A percentile compares a stretch with the other conserved stretches of the same genome.
phyloP scores from a whole-genome alignment of 371 early-diverging fungal species.

The Mucor saturninus region DNA sequence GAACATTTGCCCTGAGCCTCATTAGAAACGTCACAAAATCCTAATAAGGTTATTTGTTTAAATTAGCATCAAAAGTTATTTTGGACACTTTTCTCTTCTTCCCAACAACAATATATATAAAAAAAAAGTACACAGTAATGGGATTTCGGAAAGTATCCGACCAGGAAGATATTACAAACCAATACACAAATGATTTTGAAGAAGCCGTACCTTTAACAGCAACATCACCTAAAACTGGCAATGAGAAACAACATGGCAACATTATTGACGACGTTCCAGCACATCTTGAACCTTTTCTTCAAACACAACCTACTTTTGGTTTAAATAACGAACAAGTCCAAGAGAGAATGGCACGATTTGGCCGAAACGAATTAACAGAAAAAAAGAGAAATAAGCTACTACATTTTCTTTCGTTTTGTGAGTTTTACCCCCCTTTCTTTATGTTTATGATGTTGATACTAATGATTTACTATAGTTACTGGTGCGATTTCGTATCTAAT shows the following conservation, averaged over 20 bases:
- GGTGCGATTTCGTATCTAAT: constrained; percentile 92
- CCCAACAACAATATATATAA: background rate
- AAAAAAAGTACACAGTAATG: constrained; percentile 8
- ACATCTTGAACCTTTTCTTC: constrained; percentile 71
- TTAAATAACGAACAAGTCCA: constrained; percentile 59
- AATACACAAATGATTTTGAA: constrained; percentile 21
- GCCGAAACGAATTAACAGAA: constrained; percentile 77
- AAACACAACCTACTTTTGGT: constrained; percentile 70
- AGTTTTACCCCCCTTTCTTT: background rate
- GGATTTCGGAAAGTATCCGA: constrained; percentile 25
- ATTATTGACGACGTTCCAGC: constrained; percentile 63
- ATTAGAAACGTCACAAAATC: constrained; percentile 12
- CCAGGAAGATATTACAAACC: constrained; percentile 22
- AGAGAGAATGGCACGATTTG: constrained; percentile 65
- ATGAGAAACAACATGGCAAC: constrained; percentile 15
- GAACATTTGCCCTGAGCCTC: constrained; percentile 10
- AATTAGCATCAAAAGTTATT: constrained; percentile 9
- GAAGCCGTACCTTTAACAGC: constrained; percentile 33
- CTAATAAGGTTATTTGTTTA: constrained; percentile 11
- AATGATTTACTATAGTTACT: constrained; percentile 46
- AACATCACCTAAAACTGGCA: background rate
- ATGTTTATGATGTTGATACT: background rate
- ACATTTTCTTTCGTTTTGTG: constrained; percentile 85
- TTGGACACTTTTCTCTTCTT: constrained; percentile 1
- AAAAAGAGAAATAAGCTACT: constrained; percentile 80